Base-by-base conservation (phyloP, 2,329 filamentous ascomycete species). In the Phaeosphaeriaceae sp. region DNA sequence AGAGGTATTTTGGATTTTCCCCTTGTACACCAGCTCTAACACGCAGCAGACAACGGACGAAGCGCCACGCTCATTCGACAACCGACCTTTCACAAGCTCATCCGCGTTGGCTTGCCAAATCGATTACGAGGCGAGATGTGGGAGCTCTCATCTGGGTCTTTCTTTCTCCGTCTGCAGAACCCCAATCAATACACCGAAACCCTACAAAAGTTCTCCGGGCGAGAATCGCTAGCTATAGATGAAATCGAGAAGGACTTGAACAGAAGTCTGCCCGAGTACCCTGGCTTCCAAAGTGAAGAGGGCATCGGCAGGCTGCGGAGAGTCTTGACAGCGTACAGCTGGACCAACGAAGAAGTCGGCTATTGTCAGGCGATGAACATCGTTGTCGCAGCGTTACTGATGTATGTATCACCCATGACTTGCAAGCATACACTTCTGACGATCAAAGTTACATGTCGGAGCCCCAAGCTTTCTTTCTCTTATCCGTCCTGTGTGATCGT, bases 281-380 rank as follows among this genome's bases (percentile, higher is more conserved):
- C 95, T 19, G 95, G 95, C 0, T 99, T 97, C 73, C 95, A 99
- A 79, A 96, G 90, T 72, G 91, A 97, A 76, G 93, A 97, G 71
- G 95, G 95, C 17, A 99, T 99, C 65, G 92, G 89, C 46, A 87
- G 95, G 20, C 83, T 99, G 61, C 89, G 95, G 58, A 87, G 94
- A 57, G 95, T 99, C 40, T 84, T 99, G 54, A 98, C 94, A 1
- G 95, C 95, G 4, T 99, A 99, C 81, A 97, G 93, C 79, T 99
- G 95, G 95, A 91, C 90, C 49, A 95, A 99, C 71, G 86, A 91
- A 53, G 93, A 97, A 65, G 93, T 99, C 54, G 95, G 95, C 66
- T 99, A 99, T 79, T 99, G 95, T 77, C 95, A 99, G 79, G 95
- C 95, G 61, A 99, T 99, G 95, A 99, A 99, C 78, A 99, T 99